Base-by-base conservation (phyloP, 2,329 filamentous ascomycete species). In the Colletotrichum sp. region DNA sequence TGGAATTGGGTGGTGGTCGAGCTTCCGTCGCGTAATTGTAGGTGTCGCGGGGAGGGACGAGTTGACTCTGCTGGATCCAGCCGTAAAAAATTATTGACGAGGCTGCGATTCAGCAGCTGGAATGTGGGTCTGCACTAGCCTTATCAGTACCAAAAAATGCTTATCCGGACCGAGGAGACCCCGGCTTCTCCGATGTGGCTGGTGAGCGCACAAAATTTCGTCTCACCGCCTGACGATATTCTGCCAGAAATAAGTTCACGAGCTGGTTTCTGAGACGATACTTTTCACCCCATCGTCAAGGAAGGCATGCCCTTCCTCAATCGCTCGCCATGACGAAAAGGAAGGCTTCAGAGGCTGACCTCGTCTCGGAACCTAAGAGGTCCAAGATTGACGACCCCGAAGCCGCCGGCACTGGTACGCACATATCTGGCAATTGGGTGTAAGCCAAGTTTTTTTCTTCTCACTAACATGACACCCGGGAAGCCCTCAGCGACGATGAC, bases 71-170 rank as follows among this genome's bases (percentile, higher is more conserved):
- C 70, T 73, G 63, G 73, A 36, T 64, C 64, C 34, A 73, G 73
- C 67, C 72, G 72, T 78, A 71, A 78, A 78, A 78, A 78, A 78
- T 71, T 72, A 73, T 72, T 77, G 69, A 77, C 73, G 66, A 78
- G 77, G 77, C 77, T 78, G 67, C 77, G 72, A 70, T 75, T 70
- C 44, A 72, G 64, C 57, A 26, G 48, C 44, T 24, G 22, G 36
- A 18, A 18, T 28, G 67, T 52, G 73, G 72, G 57, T 65, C 73
- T 24, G 34, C 32, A 24, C 70, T 73, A 68, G 65, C 24, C 70
- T 73, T 75, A 75, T 75, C 73, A 60, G 32, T 32, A 59, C 24
- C n/a, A 30, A 63, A 52, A 30, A 68, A 63, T 48, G 73, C 73
- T 68, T 75, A 73, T 69, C 73, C 73, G 73, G 70, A 68, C 73